Base-by-base conservation (phyloP, 1,139 yeast species). In the Hansenula anomala region DNA sequence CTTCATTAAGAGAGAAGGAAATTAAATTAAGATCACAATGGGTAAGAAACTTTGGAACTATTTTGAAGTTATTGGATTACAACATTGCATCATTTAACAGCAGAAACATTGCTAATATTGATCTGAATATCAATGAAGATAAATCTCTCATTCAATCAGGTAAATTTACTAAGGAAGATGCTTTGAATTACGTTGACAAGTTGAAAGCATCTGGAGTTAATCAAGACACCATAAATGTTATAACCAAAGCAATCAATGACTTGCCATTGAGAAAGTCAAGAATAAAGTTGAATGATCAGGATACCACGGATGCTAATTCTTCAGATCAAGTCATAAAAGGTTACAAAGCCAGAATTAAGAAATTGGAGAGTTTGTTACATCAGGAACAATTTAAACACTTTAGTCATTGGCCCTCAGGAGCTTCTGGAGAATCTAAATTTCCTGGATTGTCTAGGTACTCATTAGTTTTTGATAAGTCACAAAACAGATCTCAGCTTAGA, bases 331-430 rank as follows among this genome's bases (percentile, higher is more conserved):
- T 74, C 12, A 63, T 79, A 4, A 69, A 68, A 46, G 85, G 84
- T 0, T 74, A 81, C 44, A 75, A 78, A 51, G 59, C 67, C 16
- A 60, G 89, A 40, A 79, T 83, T 19, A 73, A 69, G 47, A 82
- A 79, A 48, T 63, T 83, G 36, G 94, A 84, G 50, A 77, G 73
- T 41, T 59, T 82, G 25, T 58, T 84, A 13, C 89, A 82, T 54
- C 87, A 81, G 48, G 79, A 75, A 34, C 83, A 75, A 45, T 78
- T 73, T 52, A 72, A 73, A 37, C 74, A 77, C 43, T 64, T 78
- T 23, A 66, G 70, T n/a, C 70, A 67, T 30, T 78, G 85, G 85
- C 83, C 85, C 1, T 47, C 64, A n/a, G 6, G 26, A 24, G 16
- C n/a, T n/a, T 30, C 49, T 16, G 39, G 39, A 12, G 35, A 36